A percentile compares a stretch with the other conserved stretches of the same genome.
These are phyloP conservation scores for Pseudogymnoascus sp. DNA, from an alignment of 2,329 filamentous ascomycete genomes.

Conservation along the genomic window DNA sequence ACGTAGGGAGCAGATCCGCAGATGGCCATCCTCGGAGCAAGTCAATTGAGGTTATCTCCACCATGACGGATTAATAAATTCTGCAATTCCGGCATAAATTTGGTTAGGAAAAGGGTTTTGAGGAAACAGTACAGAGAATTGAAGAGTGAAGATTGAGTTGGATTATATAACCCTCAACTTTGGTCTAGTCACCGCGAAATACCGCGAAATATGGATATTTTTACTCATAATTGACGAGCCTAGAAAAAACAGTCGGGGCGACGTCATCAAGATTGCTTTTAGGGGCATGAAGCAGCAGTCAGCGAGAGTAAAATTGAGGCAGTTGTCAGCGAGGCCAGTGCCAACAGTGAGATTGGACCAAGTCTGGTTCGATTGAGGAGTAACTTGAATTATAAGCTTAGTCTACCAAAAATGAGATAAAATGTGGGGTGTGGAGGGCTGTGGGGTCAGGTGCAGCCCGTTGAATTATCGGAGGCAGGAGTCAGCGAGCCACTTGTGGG, in stretches of 20 bases:
- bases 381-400: too few relatives aligned
- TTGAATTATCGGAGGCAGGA: background rate
- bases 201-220: background rate
- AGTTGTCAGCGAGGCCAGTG: background rate
- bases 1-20: constrained; percentile 27
- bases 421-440: background rate
- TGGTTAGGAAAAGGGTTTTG: background rate
- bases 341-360: background rate
- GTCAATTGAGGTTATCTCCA: constrained; percentile 30
- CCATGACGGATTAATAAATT: background rate
- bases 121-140: background rate
- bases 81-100: background rate
- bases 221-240: background rate
- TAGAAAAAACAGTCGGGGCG: background rate
- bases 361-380: background rate
- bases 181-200: background rate
- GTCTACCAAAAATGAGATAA: background rate
- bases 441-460: background rate
- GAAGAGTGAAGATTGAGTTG: background rate
- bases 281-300: background rate
- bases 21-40: constrained; percentile 41
- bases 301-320: background rate
- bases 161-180: background rate
- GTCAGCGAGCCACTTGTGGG: background rate
- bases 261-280: background rate